A percentile compares a stretch with the other conserved stretches of the same genome.
Conservation (phyloP, 2,329 filamentous ascomycete genomes). For the Stemphylium beticola region DNA sequence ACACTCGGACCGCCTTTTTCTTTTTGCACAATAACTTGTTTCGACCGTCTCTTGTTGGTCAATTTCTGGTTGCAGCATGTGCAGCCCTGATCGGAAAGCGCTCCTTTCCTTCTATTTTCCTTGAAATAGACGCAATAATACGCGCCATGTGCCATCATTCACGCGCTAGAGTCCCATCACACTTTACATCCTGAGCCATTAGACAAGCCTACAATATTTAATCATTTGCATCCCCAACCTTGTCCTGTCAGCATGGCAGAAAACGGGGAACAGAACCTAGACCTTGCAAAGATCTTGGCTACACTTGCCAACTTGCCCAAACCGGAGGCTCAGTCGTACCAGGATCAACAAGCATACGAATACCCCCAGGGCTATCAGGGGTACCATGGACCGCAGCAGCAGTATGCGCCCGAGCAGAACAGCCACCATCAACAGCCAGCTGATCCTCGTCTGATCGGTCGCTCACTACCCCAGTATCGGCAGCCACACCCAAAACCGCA, state of each 20-base stretch:
- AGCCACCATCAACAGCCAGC: slow-evolving; percentile 10
- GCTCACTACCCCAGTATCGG: slow-evolving; percentile 23
- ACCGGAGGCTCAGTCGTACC: slow-evolving; percentile 16
- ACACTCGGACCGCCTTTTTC: not conserved
- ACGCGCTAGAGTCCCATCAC: not conserved
- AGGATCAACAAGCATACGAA: slow-evolving; percentile 15
- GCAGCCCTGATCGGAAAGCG: not conserved
- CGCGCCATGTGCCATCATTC: slow-evolving; percentile 17
- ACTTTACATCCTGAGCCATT: not conserved
- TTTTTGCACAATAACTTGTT: not conserved
- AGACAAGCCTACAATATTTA: not conserved
- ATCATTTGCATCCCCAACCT: not conserved
- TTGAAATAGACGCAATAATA: slow-evolving; percentile 13
- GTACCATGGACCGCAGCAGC: slow-evolving; percentile 6
- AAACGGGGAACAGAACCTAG: slow-evolving; percentile 28
- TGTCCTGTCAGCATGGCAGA: slow-evolving; percentile 40
- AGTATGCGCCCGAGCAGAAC: slow-evolving; percentile 4
- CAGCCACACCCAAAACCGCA: slow-evolving; percentile 22
- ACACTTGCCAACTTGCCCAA: slow-evolving; percentile 43
- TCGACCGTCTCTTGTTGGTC: not conserved
- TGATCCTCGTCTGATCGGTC: slow-evolving; percentile 33
- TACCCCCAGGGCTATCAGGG: slow-evolving; percentile 7
- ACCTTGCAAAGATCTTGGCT: slow-evolving; percentile 44
- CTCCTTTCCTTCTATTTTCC: slow-evolving; percentile 11
- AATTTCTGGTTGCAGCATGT: not conserved